Base-by-base conservation (phyloP, 2,329 filamentous ascomycete genomes). In the Laburnicola sp. region DNA sequence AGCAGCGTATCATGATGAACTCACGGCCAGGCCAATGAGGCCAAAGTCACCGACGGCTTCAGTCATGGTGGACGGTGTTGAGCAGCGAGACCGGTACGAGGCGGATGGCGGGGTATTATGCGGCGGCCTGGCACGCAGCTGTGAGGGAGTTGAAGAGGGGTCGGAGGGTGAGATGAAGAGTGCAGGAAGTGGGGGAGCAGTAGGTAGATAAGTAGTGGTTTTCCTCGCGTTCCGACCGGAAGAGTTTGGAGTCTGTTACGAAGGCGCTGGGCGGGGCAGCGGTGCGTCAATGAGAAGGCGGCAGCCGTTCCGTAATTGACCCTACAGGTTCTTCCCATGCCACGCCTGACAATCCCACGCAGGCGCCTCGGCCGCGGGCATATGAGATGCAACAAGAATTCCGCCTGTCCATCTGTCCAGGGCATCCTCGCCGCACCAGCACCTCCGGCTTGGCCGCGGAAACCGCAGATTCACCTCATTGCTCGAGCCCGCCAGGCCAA, bases 11-110 rank as follows among this genome's bases (percentile, higher is more conserved):
- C 25, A 25, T 46, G 44, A 50, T 23, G 41, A 39, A 70, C 71
- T 59, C 64, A 74, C 71, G 62, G 77, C 78, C 62, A 80, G 71
- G 70, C 78, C 78, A 66, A 80, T 80, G 69, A 80, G 76, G 72
- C 78, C 77, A 70, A 79, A 79, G 71, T 80, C 78, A 70, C 78
- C 78, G 56, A 72, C 70, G 46, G 70, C 51, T 73, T 74, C 68
- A 68, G 70, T 59, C 69, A 72, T 72, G 56, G 48, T 69, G 62
- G 57, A 51, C 41, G 57, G 45, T 59, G 51, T 53, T 60, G 53
- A 52, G 57, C 35, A 34, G 47, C 51, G 38, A 40, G 27, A 37
- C 38, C 31, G 36, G 40, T 31, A 40, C n/a, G 36, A 40, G 36
- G 38, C 30, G 48, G 55, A 56, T 64, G 59, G 64, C 56, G 62